Base-by-base conservation (phyloP, 2,329 filamentous ascomycete genomes). In the Microcera coccophila region DNA sequence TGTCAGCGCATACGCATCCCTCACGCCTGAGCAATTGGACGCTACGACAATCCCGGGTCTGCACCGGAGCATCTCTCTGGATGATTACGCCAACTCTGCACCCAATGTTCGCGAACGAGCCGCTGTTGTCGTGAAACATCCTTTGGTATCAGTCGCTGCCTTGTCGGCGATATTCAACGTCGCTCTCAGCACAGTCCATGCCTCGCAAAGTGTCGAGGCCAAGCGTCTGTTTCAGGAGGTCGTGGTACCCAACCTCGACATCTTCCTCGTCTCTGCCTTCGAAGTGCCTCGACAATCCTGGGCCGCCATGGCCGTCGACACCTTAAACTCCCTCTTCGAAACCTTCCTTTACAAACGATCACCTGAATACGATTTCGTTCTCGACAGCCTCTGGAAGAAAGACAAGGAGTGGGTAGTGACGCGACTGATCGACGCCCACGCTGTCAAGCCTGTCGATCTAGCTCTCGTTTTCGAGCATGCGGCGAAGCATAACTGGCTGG, bases 341-440 rank as follows among this genome's bases (percentile, higher is more conserved):
- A 85, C 86, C 10, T 96, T 95, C 61, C 74, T 96, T 20, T 78
- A 83, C 58, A 90, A 90, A 64, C 79, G 82, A 42, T 82, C 89
- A 10, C 76, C 83, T 4, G 81, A 90, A 42, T 86, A 88, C 62
- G 84, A 90, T 52, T 94, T 96, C 50, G 91, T 95, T 12, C 78
- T 98, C 44, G 85, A 95, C 60, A 90, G 89, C 45, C 71, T 95
- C 5, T 97, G 91, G 90, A 84, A 85, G 54, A 90, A 93, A 61
- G 89, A 97, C 61, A 87, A 84, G 53, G 78, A 84, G 16, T 97
- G 90, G 85, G 86, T 97, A 14, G 84, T 84, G 9, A 79, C 84
- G 50, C 82, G 87, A 45, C 79, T 98, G 24, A 81, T 91, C 62
- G 84, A 84, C 31, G 85, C 94, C 38, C 88, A 94, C 59, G 88